Conservation (phyloP, 2,329 filamentous ascomycete genomes). For the Dactylellina sp. region DNA sequence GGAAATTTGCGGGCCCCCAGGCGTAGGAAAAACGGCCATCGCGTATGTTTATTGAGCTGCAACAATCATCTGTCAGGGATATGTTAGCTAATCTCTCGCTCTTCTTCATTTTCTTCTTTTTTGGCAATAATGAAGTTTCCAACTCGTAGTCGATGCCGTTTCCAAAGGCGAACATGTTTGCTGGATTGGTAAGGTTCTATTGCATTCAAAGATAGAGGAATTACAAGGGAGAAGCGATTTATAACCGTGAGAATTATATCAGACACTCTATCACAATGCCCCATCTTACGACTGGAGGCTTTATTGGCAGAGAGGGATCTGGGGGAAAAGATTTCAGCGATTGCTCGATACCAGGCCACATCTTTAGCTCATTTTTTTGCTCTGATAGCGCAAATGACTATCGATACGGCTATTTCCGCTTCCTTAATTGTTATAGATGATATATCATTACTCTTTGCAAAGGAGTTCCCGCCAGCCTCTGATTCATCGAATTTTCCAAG, state of each 20-base stretch:
- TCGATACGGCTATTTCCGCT: slow-evolving; percentile 16
- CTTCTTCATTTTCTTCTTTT: neutral
- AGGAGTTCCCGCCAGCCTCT: slow-evolving; percentile 58
- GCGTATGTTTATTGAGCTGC: slow-evolving; percentile 54
- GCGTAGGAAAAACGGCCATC: slow-evolving; percentile 59
- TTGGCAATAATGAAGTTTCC: slow-evolving; percentile 43
- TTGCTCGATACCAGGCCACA: slow-evolving; percentile 46
- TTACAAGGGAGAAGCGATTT: neutral
- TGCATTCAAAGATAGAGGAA: neutral
- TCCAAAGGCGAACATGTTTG: slow-evolving; percentile 56
- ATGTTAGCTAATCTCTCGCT: neutral
- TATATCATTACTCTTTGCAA: slow-evolving; percentile 57
- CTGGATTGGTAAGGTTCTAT: slow-evolving; percentile 56
- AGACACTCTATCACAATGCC: slow-evolving; percentile 54
- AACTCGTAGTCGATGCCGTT: slow-evolving; percentile 57
- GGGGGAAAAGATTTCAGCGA: slow-evolving; percentile 33
- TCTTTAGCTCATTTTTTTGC: slow-evolving; percentile 58
- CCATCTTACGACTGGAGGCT: slow-evolving; percentile 22
- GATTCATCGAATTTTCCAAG: slow-evolving; percentile 27
- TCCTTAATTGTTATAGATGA: slow-evolving; percentile 58
- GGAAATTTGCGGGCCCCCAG: slow-evolving; percentile 59
- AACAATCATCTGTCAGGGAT: neutral
- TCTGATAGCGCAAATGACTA: slow-evolving; percentile 55
- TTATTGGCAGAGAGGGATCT: slow-evolving; percentile 25
- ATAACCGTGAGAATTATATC: neutral